phyloP scores from a whole-genome alignment of 805 yeast species.

The Sporopachydermia lactativora region DNA sequence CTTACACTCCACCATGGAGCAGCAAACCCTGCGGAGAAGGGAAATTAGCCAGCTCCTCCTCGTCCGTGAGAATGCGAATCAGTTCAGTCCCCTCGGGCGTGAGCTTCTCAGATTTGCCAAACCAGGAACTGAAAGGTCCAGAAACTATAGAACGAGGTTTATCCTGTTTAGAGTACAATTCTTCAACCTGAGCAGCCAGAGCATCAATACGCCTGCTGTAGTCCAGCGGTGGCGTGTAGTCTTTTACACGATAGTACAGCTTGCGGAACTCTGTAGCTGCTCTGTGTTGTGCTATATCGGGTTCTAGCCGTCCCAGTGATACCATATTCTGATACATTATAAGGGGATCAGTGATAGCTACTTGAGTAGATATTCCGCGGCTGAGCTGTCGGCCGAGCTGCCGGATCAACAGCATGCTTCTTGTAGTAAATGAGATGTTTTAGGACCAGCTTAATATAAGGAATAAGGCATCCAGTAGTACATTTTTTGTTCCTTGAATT shows the following conservation, averaged over 20 bases:
- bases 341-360: conserved; percentile 50
- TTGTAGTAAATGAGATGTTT: too few species aligned
- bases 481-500: too few species aligned
- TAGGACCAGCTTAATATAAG: too few species aligned
- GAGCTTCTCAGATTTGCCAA: not conserved
- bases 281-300: conserved; percentile 47
- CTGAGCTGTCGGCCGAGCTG: too few species aligned
- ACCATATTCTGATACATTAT: conserved; percentile 40
- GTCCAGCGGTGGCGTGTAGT: conserved; percentile 42
- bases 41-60: conserved; percentile 39
- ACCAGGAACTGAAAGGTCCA: not conserved
- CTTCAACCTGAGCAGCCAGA: conserved; percentile 14
- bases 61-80: conserved; percentile 39
- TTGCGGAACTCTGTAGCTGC: conserved; percentile 50
- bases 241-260: conserved; percentile 40
- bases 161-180: not conserved
- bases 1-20: not conserved
- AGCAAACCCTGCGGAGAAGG: conserved; percentile 51
- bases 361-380: conserved; percentile 11
- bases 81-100: conserved; percentile 21
- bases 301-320: conserved; percentile 32
- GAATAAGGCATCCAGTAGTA: too few species aligned
- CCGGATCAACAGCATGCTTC: too few species aligned
- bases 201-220: conserved; percentile 28
- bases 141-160: not conserved